Conservation (phyloP, 2,329 filamentous ascomycete genomes). For the Aspergillus viridinutans region DNA sequence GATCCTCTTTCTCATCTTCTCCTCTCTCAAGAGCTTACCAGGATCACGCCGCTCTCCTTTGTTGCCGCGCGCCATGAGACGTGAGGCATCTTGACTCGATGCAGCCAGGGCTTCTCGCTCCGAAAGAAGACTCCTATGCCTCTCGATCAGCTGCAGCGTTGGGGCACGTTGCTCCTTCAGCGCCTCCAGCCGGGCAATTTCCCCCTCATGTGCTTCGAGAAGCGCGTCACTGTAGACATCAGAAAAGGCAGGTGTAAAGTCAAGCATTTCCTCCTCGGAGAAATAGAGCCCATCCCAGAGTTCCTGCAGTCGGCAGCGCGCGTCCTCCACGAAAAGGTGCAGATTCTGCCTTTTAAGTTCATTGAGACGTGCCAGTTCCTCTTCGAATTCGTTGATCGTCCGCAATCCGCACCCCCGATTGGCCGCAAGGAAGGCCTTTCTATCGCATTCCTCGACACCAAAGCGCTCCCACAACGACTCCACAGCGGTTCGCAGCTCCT, state of each 20-base stretch:
- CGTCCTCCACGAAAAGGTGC: slow-evolving; percentile 93
- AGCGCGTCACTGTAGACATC: slow-evolving; percentile 96
- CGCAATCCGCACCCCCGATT: slow-evolving; percentile 89
- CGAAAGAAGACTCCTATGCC: slow-evolving; percentile 72
- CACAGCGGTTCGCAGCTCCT: slow-evolving; percentile 71
- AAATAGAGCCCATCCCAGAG: slow-evolving; percentile 94
- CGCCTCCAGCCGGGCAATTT: slow-evolving; percentile 75
- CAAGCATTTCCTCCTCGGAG: slow-evolving; percentile 97
- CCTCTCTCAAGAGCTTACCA: slow-evolving; percentile 85
- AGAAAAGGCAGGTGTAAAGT: slow-evolving; percentile 94
- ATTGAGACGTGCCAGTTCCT: slow-evolving; percentile 79
- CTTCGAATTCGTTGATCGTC: slow-evolving; percentile 93
- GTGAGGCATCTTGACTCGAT: slow-evolving; percentile 91
- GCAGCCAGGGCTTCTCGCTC: slow-evolving; percentile 84
- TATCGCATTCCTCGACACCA: slow-evolving; percentile 74
- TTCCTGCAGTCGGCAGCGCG: slow-evolving; percentile 82
- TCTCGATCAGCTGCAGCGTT: slow-evolving; percentile 75
- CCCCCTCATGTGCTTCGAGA: slow-evolving; percentile 88
- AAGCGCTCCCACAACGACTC: slow-evolving; percentile 86
- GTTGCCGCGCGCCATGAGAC: slow-evolving; percentile 82
- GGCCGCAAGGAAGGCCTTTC: slow-evolving; percentile 76
- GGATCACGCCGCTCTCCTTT: slow-evolving; percentile 95
- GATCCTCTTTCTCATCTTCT: slow-evolving; percentile 98
- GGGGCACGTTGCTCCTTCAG: slow-evolving; percentile 84
- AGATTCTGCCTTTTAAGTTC: slow-evolving; percentile 94